Conservation (phyloP, 78 protist genomes). For the Speleostelium caveatum region DNA sequence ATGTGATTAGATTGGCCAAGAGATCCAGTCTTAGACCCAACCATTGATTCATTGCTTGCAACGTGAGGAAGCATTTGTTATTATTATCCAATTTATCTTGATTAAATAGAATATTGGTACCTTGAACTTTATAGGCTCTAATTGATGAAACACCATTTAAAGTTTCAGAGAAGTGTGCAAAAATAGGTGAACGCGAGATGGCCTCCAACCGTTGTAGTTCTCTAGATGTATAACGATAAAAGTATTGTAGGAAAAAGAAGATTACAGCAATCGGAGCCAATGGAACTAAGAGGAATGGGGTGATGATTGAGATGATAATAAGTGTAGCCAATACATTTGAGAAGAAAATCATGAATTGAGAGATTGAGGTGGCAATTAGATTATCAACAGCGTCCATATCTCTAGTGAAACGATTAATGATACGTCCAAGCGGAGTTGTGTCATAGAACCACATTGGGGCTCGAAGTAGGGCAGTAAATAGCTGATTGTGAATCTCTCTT, state of each 20-base stretch:
- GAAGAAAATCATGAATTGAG: conserved; percentile 25
- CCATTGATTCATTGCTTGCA: conserved; percentile 79
- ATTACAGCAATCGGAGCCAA: conserved; percentile 31
- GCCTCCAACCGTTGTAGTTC: conserved; percentile 91
- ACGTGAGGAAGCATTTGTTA: conserved; percentile 9
- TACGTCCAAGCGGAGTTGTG: conserved; percentile 89
- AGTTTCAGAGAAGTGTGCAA: conserved; percentile 84
- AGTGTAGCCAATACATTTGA: conserved; percentile 19
- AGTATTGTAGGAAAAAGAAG: conserved; percentile 39
- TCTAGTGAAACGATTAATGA: conserved; percentile 95
- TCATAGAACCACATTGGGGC: conserved; percentile 43
- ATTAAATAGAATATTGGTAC: not conserved
- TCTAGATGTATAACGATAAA: conserved; percentile 37
- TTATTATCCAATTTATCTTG: conserved; percentile 4
- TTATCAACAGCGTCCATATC: conserved; percentile 79
- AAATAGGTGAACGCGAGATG: conserved; percentile 88
- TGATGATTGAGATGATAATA: conserved; percentile 10
- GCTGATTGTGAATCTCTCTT: not conserved
- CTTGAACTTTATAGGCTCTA: conserved; percentile 42
- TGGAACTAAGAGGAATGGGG: conserved; percentile 30
- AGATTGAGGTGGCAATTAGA: not conserved
- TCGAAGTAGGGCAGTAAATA: conserved; percentile 17
- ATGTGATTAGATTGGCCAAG: conserved; percentile 68
- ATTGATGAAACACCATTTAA: conserved; percentile 70
- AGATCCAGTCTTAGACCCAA: conserved; percentile 86